Conservation (phyloP, 1,284 basidiomycete genomes). For the Ceratobasidium sp. region DNA sequence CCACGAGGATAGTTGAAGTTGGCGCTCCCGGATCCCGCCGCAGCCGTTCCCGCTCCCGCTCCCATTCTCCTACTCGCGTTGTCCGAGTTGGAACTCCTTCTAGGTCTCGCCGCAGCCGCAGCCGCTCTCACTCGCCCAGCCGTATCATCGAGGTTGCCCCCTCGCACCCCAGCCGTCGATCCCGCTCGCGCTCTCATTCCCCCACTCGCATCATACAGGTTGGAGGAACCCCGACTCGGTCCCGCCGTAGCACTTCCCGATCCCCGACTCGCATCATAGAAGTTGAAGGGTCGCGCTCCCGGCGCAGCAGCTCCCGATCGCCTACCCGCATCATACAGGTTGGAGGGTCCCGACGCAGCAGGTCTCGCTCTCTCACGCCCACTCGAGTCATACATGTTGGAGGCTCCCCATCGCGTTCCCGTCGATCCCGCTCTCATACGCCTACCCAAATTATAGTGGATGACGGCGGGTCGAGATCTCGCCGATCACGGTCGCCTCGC, state of each 20-base stretch:
- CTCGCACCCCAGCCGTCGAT: neutral
- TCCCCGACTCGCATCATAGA: slow-evolving; percentile 28
- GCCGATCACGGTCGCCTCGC: slow-evolving; percentile 3
- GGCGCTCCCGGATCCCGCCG: neutral
- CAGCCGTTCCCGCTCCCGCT: slow-evolving; percentile 4
- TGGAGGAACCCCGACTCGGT: slow-evolving; percentile 14
- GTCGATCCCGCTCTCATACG: slow-evolving; percentile 8
- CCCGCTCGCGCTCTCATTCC: too few species aligned
- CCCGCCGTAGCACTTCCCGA: slow-evolving; percentile 12
- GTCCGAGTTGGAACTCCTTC: neutral
- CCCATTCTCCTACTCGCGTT: neutral
- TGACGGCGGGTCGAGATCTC: neutral
- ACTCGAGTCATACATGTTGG: slow-evolving; percentile 22
- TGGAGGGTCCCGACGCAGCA: neutral
- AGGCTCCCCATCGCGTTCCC: slow-evolving; percentile 3
- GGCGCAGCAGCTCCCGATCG: slow-evolving; percentile 15
- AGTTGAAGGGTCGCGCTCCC: neutral
- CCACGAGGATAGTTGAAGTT: slow-evolving; percentile 8
- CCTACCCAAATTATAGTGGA: slow-evolving; percentile 6
- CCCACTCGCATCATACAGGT: slow-evolving; percentile 27
- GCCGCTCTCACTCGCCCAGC: slow-evolving; percentile 16
- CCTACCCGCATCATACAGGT: slow-evolving; percentile 28
- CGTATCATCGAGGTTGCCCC: slow-evolving; percentile 17
- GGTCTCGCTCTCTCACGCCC: slow-evolving; percentile 1
- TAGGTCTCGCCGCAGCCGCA: neutral